These are phyloP conservation scores for Eucalyptus lansdowneana DNA, from an alignment of 345 rosid genomes.

Conservation along the genomic window DNA sequence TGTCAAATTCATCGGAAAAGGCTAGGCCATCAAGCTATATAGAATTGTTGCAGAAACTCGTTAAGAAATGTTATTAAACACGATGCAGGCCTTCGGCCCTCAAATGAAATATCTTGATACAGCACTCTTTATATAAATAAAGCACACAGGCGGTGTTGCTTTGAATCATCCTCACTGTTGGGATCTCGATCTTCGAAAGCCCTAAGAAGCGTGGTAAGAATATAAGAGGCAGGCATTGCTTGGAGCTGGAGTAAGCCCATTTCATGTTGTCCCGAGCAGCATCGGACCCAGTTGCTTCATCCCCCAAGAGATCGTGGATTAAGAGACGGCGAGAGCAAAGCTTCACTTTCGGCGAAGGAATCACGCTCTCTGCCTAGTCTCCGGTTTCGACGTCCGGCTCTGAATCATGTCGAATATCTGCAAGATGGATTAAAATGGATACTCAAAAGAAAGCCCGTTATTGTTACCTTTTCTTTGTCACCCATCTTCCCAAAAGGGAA, in stretches of 20 bases:
- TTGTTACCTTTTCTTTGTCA: neutral
- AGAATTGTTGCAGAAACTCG: neutral
- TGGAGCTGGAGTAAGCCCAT: neutral
- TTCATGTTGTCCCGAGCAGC: neutral
- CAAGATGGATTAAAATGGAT: neutral
- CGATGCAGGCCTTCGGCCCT: neutral
- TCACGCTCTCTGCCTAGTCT: neutral
- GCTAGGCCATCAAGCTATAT: neutral
- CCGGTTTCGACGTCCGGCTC: neutral
- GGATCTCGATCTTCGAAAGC: neutral
- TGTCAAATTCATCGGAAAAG: neutral
- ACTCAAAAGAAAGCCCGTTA: neutral
- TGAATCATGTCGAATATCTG: neutral
- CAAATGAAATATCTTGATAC: neutral
- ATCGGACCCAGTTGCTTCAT: neutral
- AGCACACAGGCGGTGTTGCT: neutral
- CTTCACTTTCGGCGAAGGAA: neutral
- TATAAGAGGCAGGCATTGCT: neutral
- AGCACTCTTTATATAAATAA: neutral
- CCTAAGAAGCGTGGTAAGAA: neutral
- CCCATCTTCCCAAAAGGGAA: neutral
- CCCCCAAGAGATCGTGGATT: neutral
- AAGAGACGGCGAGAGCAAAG: neutral
- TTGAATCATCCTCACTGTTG: neutral
- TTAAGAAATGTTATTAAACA: neutral